A percentile compares a stretch with the other conserved stretches of the same genome.
These are phyloP conservation scores for Physcomitrellopsis africana DNA, from an alignment of 225 moss, liverwort and hornwort genomes.

Conservation along the genomic window DNA sequence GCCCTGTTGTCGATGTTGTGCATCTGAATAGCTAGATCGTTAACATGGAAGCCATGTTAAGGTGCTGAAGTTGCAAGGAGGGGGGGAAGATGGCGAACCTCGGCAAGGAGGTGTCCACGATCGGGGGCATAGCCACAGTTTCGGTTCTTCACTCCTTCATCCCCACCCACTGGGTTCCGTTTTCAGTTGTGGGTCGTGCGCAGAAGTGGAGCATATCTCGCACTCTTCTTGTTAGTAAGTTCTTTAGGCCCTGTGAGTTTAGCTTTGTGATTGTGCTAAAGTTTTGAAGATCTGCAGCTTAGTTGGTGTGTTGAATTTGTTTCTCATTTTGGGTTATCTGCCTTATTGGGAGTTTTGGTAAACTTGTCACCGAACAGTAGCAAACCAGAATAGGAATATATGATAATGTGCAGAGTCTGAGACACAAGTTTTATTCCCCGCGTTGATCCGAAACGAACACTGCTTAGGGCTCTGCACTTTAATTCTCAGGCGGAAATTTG, in stretches of 20 bases:
- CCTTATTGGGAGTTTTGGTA: too few relatives aligned
- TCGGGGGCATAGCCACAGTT: slow-evolving; percentile 96
- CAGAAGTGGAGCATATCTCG: slow-evolving; percentile 97
- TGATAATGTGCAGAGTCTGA: too few relatives aligned
- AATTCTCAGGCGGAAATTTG: too few relatives aligned
- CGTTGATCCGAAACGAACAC: too few relatives aligned
- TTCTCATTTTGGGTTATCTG: too few relatives aligned
- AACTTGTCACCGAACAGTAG: too few relatives aligned
- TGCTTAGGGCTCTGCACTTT: too few relatives aligned
- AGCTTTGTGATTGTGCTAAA: not conserved
- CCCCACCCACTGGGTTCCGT: slow-evolving; percentile 98
- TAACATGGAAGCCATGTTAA: slow-evolving; percentile 37
- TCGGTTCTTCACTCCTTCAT: slow-evolving; percentile 98
- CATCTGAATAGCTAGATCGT: not conserved
- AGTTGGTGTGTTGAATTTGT: not conserved
- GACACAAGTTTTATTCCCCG: too few relatives aligned
- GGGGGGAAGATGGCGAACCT: slow-evolving; percentile 55
- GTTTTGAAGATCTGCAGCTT: slow-evolving; percentile 2
- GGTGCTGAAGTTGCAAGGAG: not conserved
- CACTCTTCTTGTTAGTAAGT: slow-evolving; percentile 95
- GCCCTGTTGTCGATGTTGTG: slow-evolving; percentile 12
- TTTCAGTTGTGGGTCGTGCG: slow-evolving; percentile 92
- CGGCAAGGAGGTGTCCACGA: slow-evolving; percentile 86
- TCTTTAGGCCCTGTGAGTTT: too few relatives aligned
- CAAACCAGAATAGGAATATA: too few relatives aligned